Evolutionary conservation across 176 grass and related monocot species (phyloP).

Genomic region (maize (Zea mays)): Zm-B73-REFERENCE-NAM-5.0 NC_050105.1:142143501-142144000

Average conservation of each 20-base stretch:
- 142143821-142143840: slow-evolving; percentile 15
- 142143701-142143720: slow-evolving; percentile 90
- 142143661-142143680: slow-evolving; percentile 97
- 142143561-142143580: slow-evolving; percentile 87
- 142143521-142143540: neutral
- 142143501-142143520: neutral
- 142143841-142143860: neutral
- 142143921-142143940: slow-evolving; percentile 84
- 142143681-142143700: slow-evolving; percentile 98
- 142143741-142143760: slow-evolving; percentile 37
- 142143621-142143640: slow-evolving; percentile 95
- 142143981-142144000: slow-evolving; percentile 94
- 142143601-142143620: slow-evolving; percentile 88
- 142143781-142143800: slow-evolving; percentile 13
- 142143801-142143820: slow-evolving; percentile 1
- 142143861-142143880: slow-evolving; percentile 54
- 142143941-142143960: slow-evolving; percentile 96
- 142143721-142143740: slow-evolving; percentile 58
- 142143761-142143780: neutral
- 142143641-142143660: slow-evolving; percentile 99
- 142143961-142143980: slow-evolving; percentile 92
- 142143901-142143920: slow-evolving; percentile 89
- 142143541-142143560: slow-evolving; percentile 60
- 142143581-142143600: slow-evolving; percentile 82
- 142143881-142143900: slow-evolving; percentile 84